Base-by-base conservation (phyloP, 768 basidiomycete genomes). In the Boletus barrowsii region DNA sequence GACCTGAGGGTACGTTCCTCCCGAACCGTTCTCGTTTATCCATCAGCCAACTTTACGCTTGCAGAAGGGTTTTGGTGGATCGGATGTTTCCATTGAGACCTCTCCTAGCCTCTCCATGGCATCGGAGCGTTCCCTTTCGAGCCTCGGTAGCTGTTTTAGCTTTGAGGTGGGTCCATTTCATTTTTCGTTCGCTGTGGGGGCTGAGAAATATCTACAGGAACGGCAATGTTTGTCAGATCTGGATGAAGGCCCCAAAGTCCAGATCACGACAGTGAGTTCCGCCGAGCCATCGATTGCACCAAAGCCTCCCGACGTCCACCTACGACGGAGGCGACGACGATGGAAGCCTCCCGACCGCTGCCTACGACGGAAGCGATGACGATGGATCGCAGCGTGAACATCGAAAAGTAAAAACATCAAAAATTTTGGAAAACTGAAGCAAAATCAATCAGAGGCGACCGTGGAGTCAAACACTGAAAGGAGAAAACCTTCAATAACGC, bases 261-360 rank as follows among this genome's bases (percentile, higher is more conserved):
- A 2, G 44, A 17, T 24, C 3, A 13, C 22, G 39, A 43, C 3
- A 14, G 14, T 29, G 18, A 29, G 22, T 14, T 51, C 35, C 3
- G 10, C 14, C 42, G 51, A 60, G 36, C 58, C 52, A 8, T 29
- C 42, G 6, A 30, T 60, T 41, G 49, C 58, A 32, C 42, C 42
- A 22, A 55, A 60, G 42, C 45, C 7, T 26, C 26, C 26, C 7
- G 26, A 26, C 26, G 26, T 26, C 26, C 7, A 26, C 26, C 26
- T 26, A 26, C 26, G 26, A 26, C 26, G 8, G 26, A 26, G 26
- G 26, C 26, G 26, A 8, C 26, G 26, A 1, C 26, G 26, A 26
- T 26, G 26, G 26, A 26, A 26, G 26, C 26, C 26, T 9, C 26
- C 26, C 8, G 26, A 26, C 26, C 1, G 7, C 26, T 26, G 1